Base-by-base conservation (phyloP, 257 asterid species). In the Scutellaria baicalensis region DNA sequence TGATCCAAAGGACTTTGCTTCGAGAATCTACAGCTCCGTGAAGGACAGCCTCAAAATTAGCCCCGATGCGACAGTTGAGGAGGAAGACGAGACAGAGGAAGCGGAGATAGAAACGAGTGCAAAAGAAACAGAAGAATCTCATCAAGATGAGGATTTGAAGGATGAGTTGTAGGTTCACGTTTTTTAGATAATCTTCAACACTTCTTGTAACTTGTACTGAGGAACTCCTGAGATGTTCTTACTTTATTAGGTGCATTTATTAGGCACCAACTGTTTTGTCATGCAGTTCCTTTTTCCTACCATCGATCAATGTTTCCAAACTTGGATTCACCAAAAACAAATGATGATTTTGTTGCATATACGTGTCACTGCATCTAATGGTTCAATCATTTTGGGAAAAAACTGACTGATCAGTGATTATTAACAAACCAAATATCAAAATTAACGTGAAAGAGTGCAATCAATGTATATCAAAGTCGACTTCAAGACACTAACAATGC, bases 1-100 rank as follows among this genome's bases (percentile, higher is more conserved):
- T 27, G 97, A 92, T 36, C 98, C 97, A 0, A 88, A 89, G 78
- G 97, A 92, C 33, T 92, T 92, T 51, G 98, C 98, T 40, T 69
- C 89, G 6, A 64, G 80, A 33, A 86, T 92, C 71, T 92, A 92
- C 70, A 64, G 83, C 79, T 86, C 96, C 0, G 96, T 92, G 48
- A 92, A 86, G 56, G 80, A 74, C 77, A 77, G 97, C 76, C 81
- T 92, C 49, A 83, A 80, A 45, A 86, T 92, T 75, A 86, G 87
- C 58, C 93, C 95, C 0, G 93, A 88, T 72, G 93, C 85, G 10
- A 17, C 80, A 9, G 88, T 86, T 0, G 98, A 92, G 76, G 98
- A 92, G 77, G 95, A 90, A 59, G 95, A 88, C 0, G 96, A 86
- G 13, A 84, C 51, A 0, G 97, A 89, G 56, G 96, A 88, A 68